Evolutionary conservation across 331 rosid genomes (phyloP).

Genomic region (Telfairia occidentalis): DNA sequence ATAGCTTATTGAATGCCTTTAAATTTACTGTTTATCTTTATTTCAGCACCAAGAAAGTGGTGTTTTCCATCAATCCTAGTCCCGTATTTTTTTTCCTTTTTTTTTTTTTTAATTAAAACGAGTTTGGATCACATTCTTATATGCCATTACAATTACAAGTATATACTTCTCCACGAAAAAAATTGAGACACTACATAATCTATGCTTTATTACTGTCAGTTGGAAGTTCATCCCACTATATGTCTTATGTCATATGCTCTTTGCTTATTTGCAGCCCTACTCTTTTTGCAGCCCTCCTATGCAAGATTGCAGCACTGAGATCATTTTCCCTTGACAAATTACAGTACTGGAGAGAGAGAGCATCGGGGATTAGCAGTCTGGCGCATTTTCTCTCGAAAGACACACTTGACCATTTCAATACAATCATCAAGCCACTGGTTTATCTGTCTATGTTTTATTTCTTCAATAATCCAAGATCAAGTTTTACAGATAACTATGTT

Average conservation of each 20-base stretch:
- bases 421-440: conserved; percentile 53
- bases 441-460: conserved; percentile 74
- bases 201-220: background rate
- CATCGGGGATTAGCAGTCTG: conserved; percentile 67
- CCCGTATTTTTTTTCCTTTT: background rate
- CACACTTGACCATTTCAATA: conserved; percentile 53
- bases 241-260: conserved; percentile 13
- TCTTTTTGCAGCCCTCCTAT: conserved; percentile 52
- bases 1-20: background rate
- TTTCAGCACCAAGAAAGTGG: background rate
- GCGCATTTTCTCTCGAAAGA: conserved; percentile 79
- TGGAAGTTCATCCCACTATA: conserved; percentile 10
- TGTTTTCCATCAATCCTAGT: background rate
- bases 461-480: conserved; percentile 67
- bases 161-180: background rate
- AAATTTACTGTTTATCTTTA: background rate
- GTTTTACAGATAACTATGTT: conserved; percentile 47
- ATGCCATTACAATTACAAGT: background rate
- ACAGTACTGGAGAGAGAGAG: conserved; percentile 70
- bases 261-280: conserved; percentile 13
- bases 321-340: conserved; percentile 70
- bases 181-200: background rate
- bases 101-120: background rate
- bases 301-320: conserved; percentile 67
- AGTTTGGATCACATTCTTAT: background rate